Percentiles rank a stretch among this genome's conserved stretches.
Evolutionary conservation across 345 rosid genomes (phyloP).

Genomic region (Pugionium cornutum): DNA sequence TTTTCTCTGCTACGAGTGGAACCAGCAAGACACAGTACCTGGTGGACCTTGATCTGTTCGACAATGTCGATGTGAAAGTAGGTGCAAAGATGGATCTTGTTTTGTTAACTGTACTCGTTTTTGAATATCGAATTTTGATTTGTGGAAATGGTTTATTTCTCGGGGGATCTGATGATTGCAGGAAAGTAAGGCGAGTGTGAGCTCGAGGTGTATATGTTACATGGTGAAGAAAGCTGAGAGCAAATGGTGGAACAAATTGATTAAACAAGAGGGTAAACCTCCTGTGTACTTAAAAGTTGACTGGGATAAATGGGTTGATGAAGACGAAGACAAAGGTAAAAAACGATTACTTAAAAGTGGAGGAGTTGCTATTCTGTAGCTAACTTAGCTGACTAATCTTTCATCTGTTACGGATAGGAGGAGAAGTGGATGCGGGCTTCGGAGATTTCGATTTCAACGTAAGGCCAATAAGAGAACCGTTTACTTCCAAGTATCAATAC

Average conservation of each 20-base stretch:
- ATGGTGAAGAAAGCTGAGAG: conserved; percentile 53
- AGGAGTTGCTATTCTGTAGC: not conserved
- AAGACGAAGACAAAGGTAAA: conserved; percentile 51
- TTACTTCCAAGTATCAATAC: not conserved
- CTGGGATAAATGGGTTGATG: conserved; percentile 70
- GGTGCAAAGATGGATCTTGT: conserved; percentile 2
- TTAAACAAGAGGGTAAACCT: conserved; percentile 49
- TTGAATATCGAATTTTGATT: not conserved
- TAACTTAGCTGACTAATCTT: conserved; percentile 11
- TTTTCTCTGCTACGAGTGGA: conserved; percentile 57
- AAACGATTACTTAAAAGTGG: not conserved
- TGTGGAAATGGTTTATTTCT: conserved; percentile 12
- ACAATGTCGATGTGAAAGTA: conserved; percentile 55
- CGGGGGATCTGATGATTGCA: conserved; percentile 19
- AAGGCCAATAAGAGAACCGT: conserved; percentile 15
- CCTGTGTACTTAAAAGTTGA: conserved; percentile 57
- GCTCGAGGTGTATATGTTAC: conserved; percentile 48
- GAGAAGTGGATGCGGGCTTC: conserved; percentile 41
- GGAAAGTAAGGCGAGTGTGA: conserved; percentile 58
- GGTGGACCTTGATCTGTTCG: conserved; percentile 49
- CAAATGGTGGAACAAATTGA: conserved; percentile 61
- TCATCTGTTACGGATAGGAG: conserved; percentile 19
- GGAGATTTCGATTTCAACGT: conserved; percentile 51
- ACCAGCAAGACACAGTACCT: conserved; percentile 49
- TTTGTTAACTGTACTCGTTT: not conserved